These are phyloP conservation scores for Trametes punicea DNA, from an alignment of 768 basidiomycete genomes.

Conservation along the genomic window DNA sequence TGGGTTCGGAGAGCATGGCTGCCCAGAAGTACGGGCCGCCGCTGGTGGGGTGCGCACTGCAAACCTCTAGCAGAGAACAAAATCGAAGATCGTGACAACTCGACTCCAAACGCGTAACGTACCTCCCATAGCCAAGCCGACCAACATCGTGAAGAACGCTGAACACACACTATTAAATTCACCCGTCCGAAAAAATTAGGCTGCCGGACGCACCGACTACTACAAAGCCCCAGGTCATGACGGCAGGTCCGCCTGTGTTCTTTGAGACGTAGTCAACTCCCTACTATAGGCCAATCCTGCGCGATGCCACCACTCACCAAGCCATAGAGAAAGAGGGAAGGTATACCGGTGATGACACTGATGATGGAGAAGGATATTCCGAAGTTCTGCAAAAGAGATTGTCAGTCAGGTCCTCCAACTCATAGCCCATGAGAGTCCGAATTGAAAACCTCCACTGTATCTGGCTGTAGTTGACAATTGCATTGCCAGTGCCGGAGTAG, in stretches of 20 bases:
- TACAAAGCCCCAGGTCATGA: slow-evolving; percentile 77
- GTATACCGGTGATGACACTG: slow-evolving; percentile 68
- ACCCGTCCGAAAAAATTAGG: background rate
- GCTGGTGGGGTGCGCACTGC: slow-evolving; percentile 66
- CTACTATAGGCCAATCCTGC: background rate
- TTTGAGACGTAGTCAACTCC: slow-evolving; percentile 25
- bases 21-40: slow-evolving; percentile 82
- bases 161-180: background rate
- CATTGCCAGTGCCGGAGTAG: too few relatives aligned
- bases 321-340: slow-evolving; percentile 67
- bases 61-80: slow-evolving; percentile 31
- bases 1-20: slow-evolving; percentile 62
- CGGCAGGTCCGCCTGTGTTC: slow-evolving; percentile 73
- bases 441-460: too few relatives aligned
- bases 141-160: slow-evolving; percentile 62
- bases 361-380: slow-evolving; percentile 78
- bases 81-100: background rate
- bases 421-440: too few relatives aligned
- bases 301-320: slow-evolving; percentile 48
- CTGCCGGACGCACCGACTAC: slow-evolving; percentile 47
- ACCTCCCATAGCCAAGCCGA: slow-evolving; percentile 77
- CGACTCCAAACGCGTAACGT: slow-evolving; percentile 15
- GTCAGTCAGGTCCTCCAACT: slow-evolving; percentile 1
- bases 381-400: slow-evolving; percentile 49
- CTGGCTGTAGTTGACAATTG: too few relatives aligned